Conservation (phyloP, 306 rosid species). For the Begonia masoniana region DNA sequence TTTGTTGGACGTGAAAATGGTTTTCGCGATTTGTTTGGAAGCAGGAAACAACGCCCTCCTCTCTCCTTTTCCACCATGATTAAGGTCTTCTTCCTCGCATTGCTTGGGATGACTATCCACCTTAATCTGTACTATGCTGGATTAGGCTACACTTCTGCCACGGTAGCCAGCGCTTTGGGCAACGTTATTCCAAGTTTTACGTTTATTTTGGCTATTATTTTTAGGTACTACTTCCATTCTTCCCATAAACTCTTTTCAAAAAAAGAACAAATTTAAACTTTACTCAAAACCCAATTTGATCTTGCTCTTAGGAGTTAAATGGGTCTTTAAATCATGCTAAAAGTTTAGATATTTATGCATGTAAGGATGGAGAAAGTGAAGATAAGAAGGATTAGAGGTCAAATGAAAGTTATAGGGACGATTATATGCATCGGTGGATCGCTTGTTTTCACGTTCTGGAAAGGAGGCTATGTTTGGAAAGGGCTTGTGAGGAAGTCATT, state of each 20-base stretch:
- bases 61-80: slow-evolving; percentile 8
- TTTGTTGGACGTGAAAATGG: too few species aligned
- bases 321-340: too few species aligned
- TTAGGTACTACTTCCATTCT: slow-evolving; percentile 7
- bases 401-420: slow-evolving; percentile 26
- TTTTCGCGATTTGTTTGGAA: slow-evolving; percentile 1
- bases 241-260: too few species aligned
- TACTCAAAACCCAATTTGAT: too few species aligned
- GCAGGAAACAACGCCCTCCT: slow-evolving; percentile 22
- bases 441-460: slow-evolving; percentile 27
- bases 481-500: slow-evolving; percentile 15
- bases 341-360: too few species aligned
- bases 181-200: slow-evolving; percentile 25
- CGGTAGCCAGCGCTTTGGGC: slow-evolving; percentile 21
- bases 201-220: slow-evolving; percentile 15
- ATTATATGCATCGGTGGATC: slow-evolving; percentile 26
- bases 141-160: slow-evolving; percentile 17
- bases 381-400: slow-evolving; percentile 15
- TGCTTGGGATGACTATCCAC: slow-evolving; percentile 24
- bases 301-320: too few species aligned
- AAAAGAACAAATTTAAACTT: too few species aligned
- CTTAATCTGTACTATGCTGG: slow-evolving; percentile 25
- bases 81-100: slow-evolving; percentile 19
- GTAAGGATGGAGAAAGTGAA: slow-evolving; percentile 31
- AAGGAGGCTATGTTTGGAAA: slow-evolving; percentile 13